These are phyloP conservation scores for Yamadazyma atmosphaerica DNA, from an alignment of 1,139 yeast species.

Conservation along the genomic window DNA sequence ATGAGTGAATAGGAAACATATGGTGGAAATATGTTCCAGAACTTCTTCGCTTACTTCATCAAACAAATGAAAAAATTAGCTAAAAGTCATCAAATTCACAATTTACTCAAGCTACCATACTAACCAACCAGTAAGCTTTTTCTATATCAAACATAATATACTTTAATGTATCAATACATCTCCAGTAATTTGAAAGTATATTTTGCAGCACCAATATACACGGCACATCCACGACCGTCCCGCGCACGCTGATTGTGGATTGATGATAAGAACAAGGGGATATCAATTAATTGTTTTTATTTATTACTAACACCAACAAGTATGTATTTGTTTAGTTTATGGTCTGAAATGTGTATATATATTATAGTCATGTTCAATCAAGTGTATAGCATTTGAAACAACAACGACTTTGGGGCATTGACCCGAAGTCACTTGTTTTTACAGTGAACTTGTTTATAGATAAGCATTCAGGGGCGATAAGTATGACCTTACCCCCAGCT, in stretches of 20 bases:
- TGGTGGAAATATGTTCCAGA: no score
- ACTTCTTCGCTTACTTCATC: no score
- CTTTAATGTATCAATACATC: no score
- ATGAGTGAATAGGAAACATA: no score
- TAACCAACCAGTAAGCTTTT: no score
- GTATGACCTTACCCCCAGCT: not conserved
- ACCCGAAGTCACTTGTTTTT: no score
- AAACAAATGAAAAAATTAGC: no score
- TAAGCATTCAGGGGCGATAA: not conserved
- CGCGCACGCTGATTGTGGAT: constrained; percentile 3
- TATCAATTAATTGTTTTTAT: constrained; percentile 3
- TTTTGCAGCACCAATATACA: not conserved
- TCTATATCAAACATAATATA: no score
- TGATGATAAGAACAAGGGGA: constrained; percentile 3
- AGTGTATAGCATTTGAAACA: not conserved
- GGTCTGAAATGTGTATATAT: not conserved
- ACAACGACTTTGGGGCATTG: not conserved
- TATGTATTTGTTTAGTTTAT: no score
- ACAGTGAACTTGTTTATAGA: not conserved
- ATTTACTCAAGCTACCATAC: no score
- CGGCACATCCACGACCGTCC: not conserved
- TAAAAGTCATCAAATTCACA: no score
- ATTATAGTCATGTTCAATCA: not conserved
- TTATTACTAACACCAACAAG: not conserved
- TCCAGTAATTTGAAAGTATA: not conserved